Base-by-base conservation (phyloP, 805 yeast genomes). In the Ogataea siamensis region DNA sequence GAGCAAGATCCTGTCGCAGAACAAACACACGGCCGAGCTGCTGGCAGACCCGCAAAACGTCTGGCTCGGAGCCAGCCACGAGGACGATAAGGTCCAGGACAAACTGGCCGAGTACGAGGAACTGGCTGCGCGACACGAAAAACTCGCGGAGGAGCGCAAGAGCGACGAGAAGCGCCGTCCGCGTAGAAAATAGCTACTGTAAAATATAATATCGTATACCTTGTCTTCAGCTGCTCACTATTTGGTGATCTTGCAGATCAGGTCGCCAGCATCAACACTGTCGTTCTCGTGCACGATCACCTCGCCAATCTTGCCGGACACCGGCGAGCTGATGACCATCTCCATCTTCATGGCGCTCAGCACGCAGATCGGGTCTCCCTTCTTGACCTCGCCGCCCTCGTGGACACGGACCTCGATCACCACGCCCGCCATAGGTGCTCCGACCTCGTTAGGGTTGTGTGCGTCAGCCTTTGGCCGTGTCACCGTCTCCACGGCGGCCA, bases 341-440 rank as follows among this genome's bases (percentile, higher is more conserved):
- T 93, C 99, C 99, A 91, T 91, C 78, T 91, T 91, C 99, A 91
- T 91, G 48, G 99, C 99, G 61, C 91, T 80, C 60, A 91, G 74
- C 17, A 91, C 95, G 45, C 95, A 94, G 49, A 91, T 64, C 22
- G 96, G 89, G 61, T 91, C 95, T 50, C 99, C 99, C 78, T 91
- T 91, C 77, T 87, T 87, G 50, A 93, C 95, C 49, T 83, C 83
- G 37, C 80, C 74, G 45, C 94, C 96, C 51, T 78, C 77, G 71
- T 87, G 86, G 47, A 88, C 87, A 60, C 95, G 86, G 38, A 89
- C 85, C 68, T 93, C 99, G 49, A 91, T 87, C 46, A 91, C 87
- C 49, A 89, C 97, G 71, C 99, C 99, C 28, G 98, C 95, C 98
- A 91, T 91, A 67, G 99, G 99, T 5, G 99, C 95, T 53, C 98